Evolutionary conservation across 768 basidiomycete species (phyloP).

Genomic region (Lentinula sp.): DNA sequence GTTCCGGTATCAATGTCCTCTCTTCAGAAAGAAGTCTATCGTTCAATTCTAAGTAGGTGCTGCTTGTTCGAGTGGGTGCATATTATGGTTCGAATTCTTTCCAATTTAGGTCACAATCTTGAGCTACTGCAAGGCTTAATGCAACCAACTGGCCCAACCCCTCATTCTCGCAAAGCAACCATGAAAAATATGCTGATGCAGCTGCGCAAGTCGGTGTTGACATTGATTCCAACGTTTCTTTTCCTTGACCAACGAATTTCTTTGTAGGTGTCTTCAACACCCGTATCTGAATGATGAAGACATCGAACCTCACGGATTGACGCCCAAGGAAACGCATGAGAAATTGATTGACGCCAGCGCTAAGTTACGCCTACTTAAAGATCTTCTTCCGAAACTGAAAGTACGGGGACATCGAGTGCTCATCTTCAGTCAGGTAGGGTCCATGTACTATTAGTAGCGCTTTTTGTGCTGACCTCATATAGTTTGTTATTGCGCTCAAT

Average conservation of each 20-base stretch:
- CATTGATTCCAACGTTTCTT: neutral
- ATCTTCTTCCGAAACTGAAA: slow-evolving; percentile 76
- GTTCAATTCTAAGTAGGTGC: slow-evolving; percentile 69
- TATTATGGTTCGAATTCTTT: neutral
- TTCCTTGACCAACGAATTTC: neutral
- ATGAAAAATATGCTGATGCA: slow-evolving; percentile 87
- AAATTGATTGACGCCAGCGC: slow-evolving; percentile 79
- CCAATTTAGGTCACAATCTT: slow-evolving; percentile 57
- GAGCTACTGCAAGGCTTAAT: slow-evolving; percentile 59
- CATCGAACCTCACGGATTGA: slow-evolving; percentile 67
- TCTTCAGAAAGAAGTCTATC: slow-evolving; percentile 84
- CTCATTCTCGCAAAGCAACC: slow-evolving; percentile 40
- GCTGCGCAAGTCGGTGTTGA: slow-evolving; percentile 61
- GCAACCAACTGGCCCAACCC: slow-evolving; percentile 29
- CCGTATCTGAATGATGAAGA: slow-evolving; percentile 80
- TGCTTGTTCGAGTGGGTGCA: slow-evolving; percentile 9
- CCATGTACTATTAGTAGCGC: neutral
- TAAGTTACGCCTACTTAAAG: slow-evolving; percentile 77
- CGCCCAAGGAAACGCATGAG: slow-evolving; percentile 58
- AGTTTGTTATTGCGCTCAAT: slow-evolving; percentile 88
- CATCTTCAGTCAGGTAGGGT: slow-evolving; percentile 80
- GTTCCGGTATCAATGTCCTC: slow-evolving; percentile 86
- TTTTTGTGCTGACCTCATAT: neutral
- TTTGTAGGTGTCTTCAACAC: slow-evolving; percentile 76
- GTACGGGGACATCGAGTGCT: slow-evolving; percentile 84